These are phyloP conservation scores for Candida suzukii DNA, from an alignment of 805 yeast genomes.

Conservation along the genomic window DNA sequence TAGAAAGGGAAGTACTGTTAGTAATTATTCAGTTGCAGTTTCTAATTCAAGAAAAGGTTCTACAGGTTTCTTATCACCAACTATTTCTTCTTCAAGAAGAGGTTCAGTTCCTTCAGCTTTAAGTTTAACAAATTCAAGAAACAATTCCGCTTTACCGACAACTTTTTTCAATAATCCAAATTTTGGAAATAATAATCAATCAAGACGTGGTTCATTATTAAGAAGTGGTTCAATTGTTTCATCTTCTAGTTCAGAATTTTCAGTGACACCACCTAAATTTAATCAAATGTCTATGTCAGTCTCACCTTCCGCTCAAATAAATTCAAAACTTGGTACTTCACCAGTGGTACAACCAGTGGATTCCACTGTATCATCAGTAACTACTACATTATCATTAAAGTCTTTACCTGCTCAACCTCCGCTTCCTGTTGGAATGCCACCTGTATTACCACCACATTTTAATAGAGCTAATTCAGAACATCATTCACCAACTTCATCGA, in stretches of 20 bases:
- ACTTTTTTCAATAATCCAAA: not conserved
- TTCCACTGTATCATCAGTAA: not conserved
- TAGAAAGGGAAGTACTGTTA: not conserved
- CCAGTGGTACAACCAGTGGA: not conserved
- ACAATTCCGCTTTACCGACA: not conserved
- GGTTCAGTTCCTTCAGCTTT: constrained; percentile 1
- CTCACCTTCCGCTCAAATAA: not conserved
- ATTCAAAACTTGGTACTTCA: not conserved
- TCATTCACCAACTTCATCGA: too few relatives aligned
- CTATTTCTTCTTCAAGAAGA: constrained; percentile 2
- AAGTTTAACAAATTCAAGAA: not conserved
- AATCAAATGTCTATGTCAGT: not conserved
- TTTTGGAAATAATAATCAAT: not conserved
- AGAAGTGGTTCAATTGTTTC: constrained; percentile 9
- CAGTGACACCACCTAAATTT: not conserved
- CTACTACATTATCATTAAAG: not conserved
- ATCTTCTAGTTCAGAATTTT: constrained; percentile 1
- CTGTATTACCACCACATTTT: not conserved
- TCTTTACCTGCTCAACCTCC: constrained; percentile 40
- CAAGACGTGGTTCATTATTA: constrained; percentile 13
- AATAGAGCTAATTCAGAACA: not conserved
- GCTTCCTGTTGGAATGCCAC: constrained; percentile 38
- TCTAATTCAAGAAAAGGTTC: constrained; percentile 12
- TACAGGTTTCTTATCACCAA: constrained; percentile 1
- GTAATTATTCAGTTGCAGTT: not conserved